phyloP scores from a whole-genome alignment of 169 alveolate species.

The Plasmodium ovale region DNA sequence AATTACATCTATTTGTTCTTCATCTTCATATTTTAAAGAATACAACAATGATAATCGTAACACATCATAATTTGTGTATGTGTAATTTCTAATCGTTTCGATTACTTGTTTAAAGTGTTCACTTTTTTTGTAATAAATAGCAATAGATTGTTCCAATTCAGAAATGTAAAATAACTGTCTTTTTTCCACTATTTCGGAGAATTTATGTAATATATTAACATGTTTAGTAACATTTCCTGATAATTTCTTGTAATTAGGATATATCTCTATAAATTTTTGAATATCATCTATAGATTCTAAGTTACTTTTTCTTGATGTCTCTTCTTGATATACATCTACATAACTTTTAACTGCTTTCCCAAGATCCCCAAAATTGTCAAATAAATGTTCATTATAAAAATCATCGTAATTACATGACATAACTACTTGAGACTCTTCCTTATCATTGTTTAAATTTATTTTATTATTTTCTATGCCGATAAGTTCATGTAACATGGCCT shows the following conservation, averaged over 20 bases:
- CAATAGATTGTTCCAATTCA: constrained; percentile 92
- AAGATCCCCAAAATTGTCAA: constrained; percentile 94
- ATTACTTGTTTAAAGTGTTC: constrained; percentile 88
- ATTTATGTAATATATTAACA: constrained; percentile 89
- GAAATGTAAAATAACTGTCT: constrained; percentile 90
- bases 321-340: constrained; percentile 88
- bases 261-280: constrained; percentile 89
- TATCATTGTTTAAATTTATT: constrained; percentile 83
- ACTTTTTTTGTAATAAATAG: constrained; percentile 86
- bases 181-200: constrained; percentile 89
- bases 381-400: constrained; percentile 91
- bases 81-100: constrained; percentile 84
- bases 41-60: constrained; percentile 89
- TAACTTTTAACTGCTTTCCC: constrained; percentile 91
- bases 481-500: constrained; percentile 96
- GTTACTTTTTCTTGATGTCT: constrained; percentile 70
- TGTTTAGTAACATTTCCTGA: constrained; percentile 92
- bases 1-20: constrained; percentile 76
- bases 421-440: constrained; percentile 50
- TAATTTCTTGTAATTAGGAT: constrained; percentile 92
- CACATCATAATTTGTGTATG: constrained; percentile 87
- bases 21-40: constrained; percentile 91
- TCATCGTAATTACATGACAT: constrained; percentile 91
- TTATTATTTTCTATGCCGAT: constrained; percentile 92
- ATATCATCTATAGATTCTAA: constrained; percentile 92